Conservation (phyloP, 2,329 filamentous ascomycete genomes). For the Rutstroemia sp. region DNA sequence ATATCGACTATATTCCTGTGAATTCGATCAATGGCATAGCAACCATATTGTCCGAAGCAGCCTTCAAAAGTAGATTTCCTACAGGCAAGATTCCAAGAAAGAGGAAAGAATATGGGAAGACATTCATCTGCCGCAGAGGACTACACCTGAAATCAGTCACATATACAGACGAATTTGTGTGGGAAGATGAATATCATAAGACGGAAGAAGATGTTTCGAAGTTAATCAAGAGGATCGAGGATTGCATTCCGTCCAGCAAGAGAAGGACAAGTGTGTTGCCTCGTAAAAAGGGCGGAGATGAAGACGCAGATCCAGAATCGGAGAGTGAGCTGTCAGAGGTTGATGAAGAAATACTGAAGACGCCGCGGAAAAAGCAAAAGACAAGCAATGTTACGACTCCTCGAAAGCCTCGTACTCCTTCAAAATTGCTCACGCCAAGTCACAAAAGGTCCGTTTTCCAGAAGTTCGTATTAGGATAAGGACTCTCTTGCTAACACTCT, state of each 20-base stretch:
- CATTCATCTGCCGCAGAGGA: constrained; percentile 82
- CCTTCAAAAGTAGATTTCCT: constrained; percentile 64
- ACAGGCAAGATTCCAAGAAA: constrained; percentile 66
- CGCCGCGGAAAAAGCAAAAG: constrained; percentile 51
- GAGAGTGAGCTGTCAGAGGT: constrained; percentile 21
- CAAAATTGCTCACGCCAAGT: constrained; percentile 48
- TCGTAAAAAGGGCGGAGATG: constrained; percentile 17
- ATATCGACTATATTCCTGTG: constrained; percentile 81
- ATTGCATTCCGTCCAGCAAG: constrained; percentile 65
- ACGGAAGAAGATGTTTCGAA: constrained; percentile 21
- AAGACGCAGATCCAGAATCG: constrained; percentile 12
- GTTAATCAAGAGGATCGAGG: constrained; percentile 43
- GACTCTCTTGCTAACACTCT: background rate
- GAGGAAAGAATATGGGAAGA: constrained; percentile 71
- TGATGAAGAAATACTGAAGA: constrained; percentile 26
- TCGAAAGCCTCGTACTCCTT: constrained; percentile 33
- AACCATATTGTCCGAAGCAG: constrained; percentile 63
- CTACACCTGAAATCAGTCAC: constrained; percentile 83
- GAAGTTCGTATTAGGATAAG: background rate
- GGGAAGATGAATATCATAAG: constrained; percentile 71
- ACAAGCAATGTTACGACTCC: constrained; percentile 33
- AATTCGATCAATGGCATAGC: constrained; percentile 88
- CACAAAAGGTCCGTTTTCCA: constrained; percentile 47
- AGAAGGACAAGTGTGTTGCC: constrained; percentile 31
- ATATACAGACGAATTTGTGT: constrained; percentile 87